Evolutionary conservation across 192 early-diverging fungal species (phyloP).

Genomic region (Gryganskiella cystojenkinii): DNA sequence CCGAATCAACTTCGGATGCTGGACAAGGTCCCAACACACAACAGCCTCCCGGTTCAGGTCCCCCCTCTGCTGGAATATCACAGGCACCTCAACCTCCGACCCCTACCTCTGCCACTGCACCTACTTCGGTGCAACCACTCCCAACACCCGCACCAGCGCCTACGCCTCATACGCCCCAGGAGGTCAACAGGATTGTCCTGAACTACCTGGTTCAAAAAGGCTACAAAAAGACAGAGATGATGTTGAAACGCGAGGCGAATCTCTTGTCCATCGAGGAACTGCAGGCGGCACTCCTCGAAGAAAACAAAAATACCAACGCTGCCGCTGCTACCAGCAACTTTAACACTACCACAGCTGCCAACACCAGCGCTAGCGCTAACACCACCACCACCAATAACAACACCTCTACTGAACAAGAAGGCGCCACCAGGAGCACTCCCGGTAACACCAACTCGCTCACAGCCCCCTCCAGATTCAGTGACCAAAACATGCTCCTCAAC

Average conservation of each 20-base stretch:
- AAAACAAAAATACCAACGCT: constrained; percentile 66
- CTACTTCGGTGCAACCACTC: too few relatives aligned
- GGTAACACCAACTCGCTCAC: too few relatives aligned
- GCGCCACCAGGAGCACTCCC: too few relatives aligned
- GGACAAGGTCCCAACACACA: neutral
- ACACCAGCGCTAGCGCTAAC: too few relatives aligned
- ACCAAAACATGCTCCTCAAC: constrained; percentile 68
- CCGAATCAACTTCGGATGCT: too few relatives aligned
- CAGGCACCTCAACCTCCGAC: neutral
- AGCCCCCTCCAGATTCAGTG: too few relatives aligned
- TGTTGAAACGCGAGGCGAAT: constrained; percentile 70
- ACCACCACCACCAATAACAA: too few relatives aligned
- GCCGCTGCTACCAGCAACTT: constrained; percentile 69
- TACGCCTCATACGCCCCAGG: constrained; percentile 48
- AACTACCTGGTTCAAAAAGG: constrained; percentile 77
- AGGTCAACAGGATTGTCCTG: constrained; percentile 70
- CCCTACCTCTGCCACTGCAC: neutral
- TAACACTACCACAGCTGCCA: too few relatives aligned
- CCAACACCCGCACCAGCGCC: constrained; percentile 15
- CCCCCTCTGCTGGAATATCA: neutral
- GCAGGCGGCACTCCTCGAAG: constrained; percentile 34
- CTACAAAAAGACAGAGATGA: constrained; percentile 72
- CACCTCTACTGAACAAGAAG: too few relatives aligned
- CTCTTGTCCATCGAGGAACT: constrained; percentile 60
- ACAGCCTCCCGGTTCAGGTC: neutral